Base-by-base conservation (phyloP, 169 alveolate genomes). In the Babesia ovata region DNA sequence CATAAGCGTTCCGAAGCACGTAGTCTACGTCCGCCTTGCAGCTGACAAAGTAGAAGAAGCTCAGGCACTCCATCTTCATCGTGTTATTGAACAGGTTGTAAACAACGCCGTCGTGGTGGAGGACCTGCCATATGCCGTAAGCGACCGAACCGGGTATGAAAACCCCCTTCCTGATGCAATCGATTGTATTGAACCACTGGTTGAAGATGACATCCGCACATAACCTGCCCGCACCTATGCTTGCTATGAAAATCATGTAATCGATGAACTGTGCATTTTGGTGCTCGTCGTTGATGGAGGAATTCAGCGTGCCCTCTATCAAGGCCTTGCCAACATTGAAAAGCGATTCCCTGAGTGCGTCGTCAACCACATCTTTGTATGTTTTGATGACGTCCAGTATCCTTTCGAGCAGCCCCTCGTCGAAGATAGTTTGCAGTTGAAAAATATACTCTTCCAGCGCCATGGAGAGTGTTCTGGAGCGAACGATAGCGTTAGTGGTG, bases 401-500 rank as follows among this genome's bases (percentile, higher is more conserved):
- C 77, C 73, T 33, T 6, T 70, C 70, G 4, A 78, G 74, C 44
- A 71, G 66, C 33, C 28, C 24, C 9, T 69, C 62, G 48, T 78
- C 70, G 57, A 78, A 78, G 7, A 78, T 70, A 24, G 87, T 78
- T 33, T 78, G 87, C 39, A 78, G 75, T 45, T 78, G 87, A 67
- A 78, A 66, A 4, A 78, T 60, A 28, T 69, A 78, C 28, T 73
- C 81, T 45, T 78, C 78, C 24, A 78, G 75, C 22, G 87, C 61
- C 82, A 59, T 71, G 11, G 73, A 48, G 33, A 78, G 62, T 17
- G 65, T 74, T 29, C 70, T 78, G 46, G 75, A 19, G 22, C 24
- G 42, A 14, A 78, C 82, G 21, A 59, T 10, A 1, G 10, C 63
- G 46, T 78, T 78, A 12, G 58, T 63, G 17, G 73, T 0, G 53